Percentiles rank a stretch among this genome's conserved stretches.
Evolutionary conservation across 2,329 filamentous ascomycete genomes (phyloP).

Genomic region (Penicillium frequentans): DNA sequence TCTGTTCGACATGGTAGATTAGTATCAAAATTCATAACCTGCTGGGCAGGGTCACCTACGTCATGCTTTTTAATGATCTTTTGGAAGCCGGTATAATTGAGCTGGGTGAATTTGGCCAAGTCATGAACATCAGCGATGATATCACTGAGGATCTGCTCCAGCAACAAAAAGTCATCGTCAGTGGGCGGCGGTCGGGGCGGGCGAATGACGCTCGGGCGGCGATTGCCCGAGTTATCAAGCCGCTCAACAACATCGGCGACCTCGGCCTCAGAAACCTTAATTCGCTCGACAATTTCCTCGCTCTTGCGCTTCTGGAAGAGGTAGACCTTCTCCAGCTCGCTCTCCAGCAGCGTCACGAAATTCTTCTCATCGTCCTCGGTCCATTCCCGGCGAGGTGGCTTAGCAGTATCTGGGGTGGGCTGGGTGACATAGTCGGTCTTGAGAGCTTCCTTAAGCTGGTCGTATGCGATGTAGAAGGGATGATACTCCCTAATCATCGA

Average conservation of each 20-base stretch:
- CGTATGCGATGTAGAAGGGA: conserved; percentile 98
- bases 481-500: conserved; percentile 96
- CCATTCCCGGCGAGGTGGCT: conserved; percentile 67
- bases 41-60: conserved; percentile 52
- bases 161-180: conserved; percentile 89
- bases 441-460: conserved; percentile 83
- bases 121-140: conserved; percentile 99
- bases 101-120: conserved; percentile 93
- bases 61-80: conserved; percentile 99
- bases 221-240: conserved; percentile 55
- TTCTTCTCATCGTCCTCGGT: conserved; percentile 85
- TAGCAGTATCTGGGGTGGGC: conserved; percentile 47
- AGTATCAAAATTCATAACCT: background rate
- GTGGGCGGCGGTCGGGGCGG: conserved; percentile 51
- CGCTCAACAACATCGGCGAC: conserved; percentile 82
- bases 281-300: conserved; percentile 89
- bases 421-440: conserved; percentile 66
- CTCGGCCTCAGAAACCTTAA: conserved; percentile 83
- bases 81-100: conserved; percentile 99
- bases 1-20: conserved; percentile 52
- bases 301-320: conserved; percentile 97
- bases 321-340: conserved; percentile 95
- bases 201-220: conserved; percentile 30
- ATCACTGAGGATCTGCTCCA: conserved; percentile 94
- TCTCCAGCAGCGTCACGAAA: conserved; percentile 84